Evolutionary conservation across 495 filamentous ascomycete genomes (phyloP).

Genomic region (Elaphomyces granulatus): DNA sequence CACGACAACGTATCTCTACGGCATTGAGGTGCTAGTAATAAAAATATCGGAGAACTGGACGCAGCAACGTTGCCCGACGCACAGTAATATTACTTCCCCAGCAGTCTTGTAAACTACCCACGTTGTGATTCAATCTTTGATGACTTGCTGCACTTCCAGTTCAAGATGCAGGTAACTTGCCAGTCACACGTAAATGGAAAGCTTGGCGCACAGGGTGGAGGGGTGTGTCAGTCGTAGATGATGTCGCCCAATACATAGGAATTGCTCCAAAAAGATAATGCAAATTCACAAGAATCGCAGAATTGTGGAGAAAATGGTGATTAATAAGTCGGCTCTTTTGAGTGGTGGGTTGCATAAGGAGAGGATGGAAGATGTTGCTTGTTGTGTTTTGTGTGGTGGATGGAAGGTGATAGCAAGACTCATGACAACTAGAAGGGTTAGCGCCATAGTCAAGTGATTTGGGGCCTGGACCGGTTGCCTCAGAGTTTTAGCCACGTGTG

Average conservation of each 20-base stretch:
- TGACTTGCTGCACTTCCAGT: not conserved
- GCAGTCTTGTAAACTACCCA: not conserved
- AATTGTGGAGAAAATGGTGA: not conserved
- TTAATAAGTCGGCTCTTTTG: too few relatives aligned
- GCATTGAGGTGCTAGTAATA: slow-evolving; percentile 32
- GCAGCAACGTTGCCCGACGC: slow-evolving; percentile 18
- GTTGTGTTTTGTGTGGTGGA: not conserved
- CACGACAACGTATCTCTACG: slow-evolving; percentile 24
- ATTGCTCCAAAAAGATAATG: too few relatives aligned
- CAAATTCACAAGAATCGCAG: not conserved
- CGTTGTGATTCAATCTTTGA: not conserved
- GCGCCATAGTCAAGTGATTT: not conserved
- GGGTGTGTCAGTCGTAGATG: not conserved
- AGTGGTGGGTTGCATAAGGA: not conserved
- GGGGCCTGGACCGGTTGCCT: too few relatives aligned
- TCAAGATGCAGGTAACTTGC: not conserved
- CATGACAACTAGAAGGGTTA: not conserved
- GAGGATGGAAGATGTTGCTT: too few relatives aligned
- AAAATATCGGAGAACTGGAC: slow-evolving; percentile 24
- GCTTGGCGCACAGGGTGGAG: not conserved
- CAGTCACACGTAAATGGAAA: not conserved
- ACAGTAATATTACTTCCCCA: slow-evolving; percentile 22
- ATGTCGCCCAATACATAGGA: too few relatives aligned
- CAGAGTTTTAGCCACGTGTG: too few relatives aligned
- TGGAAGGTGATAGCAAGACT: not conserved